Base-by-base conservation (phyloP, 1,284 basidiomycete genomes). In the Ceratorhiza oryzae-sativae region DNA sequence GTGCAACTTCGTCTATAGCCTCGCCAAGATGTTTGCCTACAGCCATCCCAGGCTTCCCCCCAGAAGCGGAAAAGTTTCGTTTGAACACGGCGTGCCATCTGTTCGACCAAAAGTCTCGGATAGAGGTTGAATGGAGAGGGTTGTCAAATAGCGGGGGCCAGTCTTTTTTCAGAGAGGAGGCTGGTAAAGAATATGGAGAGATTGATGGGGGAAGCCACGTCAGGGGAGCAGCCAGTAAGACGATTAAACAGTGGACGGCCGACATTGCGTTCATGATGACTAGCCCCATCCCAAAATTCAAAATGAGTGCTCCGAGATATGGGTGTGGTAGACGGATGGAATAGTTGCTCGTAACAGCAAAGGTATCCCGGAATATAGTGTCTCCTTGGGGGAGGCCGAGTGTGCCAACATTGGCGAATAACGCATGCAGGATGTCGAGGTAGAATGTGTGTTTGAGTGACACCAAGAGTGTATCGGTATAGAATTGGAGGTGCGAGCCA, bases 51-150 rank as follows among this genome's bases (percentile, higher is more conserved):
- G 63, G 51, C 25, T 68, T 68, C 5, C 51, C 63, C n/a, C 63
- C 63, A 41, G 51, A 1, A 56, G 41, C 18, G 36, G 30, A 34
- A 42, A 74, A 74, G 23, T 42, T 42, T 6, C 73, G 59, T n/a
- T 67, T 51, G 32, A 72, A 71, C 9, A 58, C 30, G 6, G 39
- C 25, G 34, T 77, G 76, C 76, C 76, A 77, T 20, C 71, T 45
- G 27, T 63, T 56, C 15, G 73, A 49, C 76, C 76, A 77, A 42
- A 77, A 75, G 18, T 76, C 72, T 8, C 62, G 45, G 12, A 77
- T 49, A 1, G 74, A 76, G 8, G 13, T 45, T 0, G 71, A 32
- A 6, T 9, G 34, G 48, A 72, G 70, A 10, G 74, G 74, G 12
- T 59, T 39, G 56, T 72, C 60, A 42, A 72, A 70, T 36, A 73